Evolutionary conservation across 2,329 filamentous ascomycete genomes (phyloP).

Genomic region (Nemania sp.): DNA sequence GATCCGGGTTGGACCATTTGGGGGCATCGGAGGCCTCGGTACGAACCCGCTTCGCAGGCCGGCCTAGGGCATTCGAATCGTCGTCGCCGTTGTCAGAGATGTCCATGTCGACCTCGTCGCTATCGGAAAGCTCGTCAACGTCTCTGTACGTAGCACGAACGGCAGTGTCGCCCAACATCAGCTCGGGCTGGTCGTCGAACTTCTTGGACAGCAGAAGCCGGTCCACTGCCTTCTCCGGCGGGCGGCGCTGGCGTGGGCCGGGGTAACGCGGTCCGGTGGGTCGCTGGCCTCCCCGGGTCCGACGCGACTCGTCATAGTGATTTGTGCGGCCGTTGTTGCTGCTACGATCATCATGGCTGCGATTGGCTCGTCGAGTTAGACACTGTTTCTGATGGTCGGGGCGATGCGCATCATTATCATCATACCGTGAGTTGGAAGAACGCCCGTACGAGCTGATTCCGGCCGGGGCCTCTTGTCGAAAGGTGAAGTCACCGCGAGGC

Average conservation of each 20-base stretch:
- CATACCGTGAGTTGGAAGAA: slow-evolving; percentile 22
- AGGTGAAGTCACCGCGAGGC: slow-evolving; percentile 59
- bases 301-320: slow-evolving; percentile 25
- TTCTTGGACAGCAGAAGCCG: slow-evolving; percentile 54
- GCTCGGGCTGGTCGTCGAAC: slow-evolving; percentile 48
- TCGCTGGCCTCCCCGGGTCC: slow-evolving; percentile 12
- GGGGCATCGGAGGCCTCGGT: slow-evolving; percentile 31
- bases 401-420: slow-evolving; percentile 18
- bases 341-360: slow-evolving; percentile 26
- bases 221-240: slow-evolving; percentile 29
- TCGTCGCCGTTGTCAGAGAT: slow-evolving; percentile 57
- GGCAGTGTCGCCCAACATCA: slow-evolving; percentile 52
- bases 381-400: not conserved
- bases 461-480: slow-evolving; percentile 56
- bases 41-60: slow-evolving; percentile 51
- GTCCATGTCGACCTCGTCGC: slow-evolving; percentile 68
- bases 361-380: slow-evolving; percentile 13
- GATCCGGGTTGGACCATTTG: slow-evolving; percentile 95
- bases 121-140: slow-evolving; percentile 64
- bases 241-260: slow-evolving; percentile 12
- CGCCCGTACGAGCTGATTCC: slow-evolving; percentile 49
- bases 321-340: slow-evolving; percentile 8
- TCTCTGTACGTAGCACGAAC: slow-evolving; percentile 57
- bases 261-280: slow-evolving; percentile 12
- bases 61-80: slow-evolving; percentile 45